These are phyloP conservation scores for Populus hybrid DNA, from an alignment of 441 rosid genomes.

Conservation along the genomic window DNA sequence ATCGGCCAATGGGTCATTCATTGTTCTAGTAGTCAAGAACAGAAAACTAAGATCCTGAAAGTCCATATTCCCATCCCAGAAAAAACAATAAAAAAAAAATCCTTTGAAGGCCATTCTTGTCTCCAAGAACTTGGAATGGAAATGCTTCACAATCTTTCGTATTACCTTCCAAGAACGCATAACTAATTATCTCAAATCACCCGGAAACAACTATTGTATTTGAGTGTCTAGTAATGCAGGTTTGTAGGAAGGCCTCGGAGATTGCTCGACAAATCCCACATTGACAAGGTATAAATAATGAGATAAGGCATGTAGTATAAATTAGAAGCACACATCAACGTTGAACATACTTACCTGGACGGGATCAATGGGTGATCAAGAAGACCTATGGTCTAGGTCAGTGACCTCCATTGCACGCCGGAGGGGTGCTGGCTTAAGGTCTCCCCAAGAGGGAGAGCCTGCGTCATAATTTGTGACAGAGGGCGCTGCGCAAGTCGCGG, in stretches of 20 bases:
- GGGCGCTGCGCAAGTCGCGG: constrained; percentile 51
- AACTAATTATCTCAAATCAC: not conserved
- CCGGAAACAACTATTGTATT: not conserved
- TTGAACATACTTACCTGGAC: not conserved
- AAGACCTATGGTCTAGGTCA: not conserved
- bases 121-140: not conserved
- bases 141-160: not conserved
- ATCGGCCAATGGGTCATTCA: not conserved
- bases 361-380: not conserved
- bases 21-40: not conserved
- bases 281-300: not conserved
- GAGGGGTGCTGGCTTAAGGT: constrained; percentile 10
- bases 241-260: not conserved
- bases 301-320: not conserved
- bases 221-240: not conserved
- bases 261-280: not conserved
- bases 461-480: constrained; percentile 41
- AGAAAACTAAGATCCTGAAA: not conserved
- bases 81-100: not conserved
- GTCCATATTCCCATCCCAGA: not conserved
- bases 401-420: not conserved
- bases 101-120: not conserved
- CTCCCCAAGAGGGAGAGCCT: constrained; percentile 19
- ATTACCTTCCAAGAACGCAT: not conserved
- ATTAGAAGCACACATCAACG: not conserved